These are phyloP conservation scores for Flagelloscypha sp. DNA, from an alignment of 768 basidiomycete genomes.

Conservation along the genomic window DNA sequence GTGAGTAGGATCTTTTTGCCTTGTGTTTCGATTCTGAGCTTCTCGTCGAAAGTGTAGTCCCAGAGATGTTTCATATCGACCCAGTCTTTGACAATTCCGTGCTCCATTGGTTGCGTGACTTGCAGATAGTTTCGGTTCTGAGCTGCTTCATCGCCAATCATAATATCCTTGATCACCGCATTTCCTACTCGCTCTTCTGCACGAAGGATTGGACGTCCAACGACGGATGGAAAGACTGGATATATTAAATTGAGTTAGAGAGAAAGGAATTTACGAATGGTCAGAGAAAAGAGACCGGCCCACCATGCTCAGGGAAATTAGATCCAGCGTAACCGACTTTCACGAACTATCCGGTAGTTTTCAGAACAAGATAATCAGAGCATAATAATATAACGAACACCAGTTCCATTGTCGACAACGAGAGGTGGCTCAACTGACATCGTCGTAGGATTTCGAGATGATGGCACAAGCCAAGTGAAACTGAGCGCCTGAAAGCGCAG, in stretches of 20 bases:
- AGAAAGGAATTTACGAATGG: background rate
- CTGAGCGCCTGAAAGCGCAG: no score
- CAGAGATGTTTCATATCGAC: slow-evolving; percentile 97
- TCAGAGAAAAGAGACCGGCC: slow-evolving; percentile 11
- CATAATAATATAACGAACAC: slow-evolving; percentile 39
- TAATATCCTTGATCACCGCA: slow-evolving; percentile 89
- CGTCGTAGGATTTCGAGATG: slow-evolving; percentile 12
- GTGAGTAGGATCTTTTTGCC: slow-evolving; percentile 90
- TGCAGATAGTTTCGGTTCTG: slow-evolving; percentile 92
- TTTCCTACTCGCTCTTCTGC: slow-evolving; percentile 92
- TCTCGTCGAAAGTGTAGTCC: slow-evolving; percentile 98
- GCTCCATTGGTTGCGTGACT: slow-evolving; percentile 97
- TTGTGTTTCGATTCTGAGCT: slow-evolving; percentile 78
- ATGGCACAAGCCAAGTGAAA: no score
- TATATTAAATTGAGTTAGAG: slow-evolving; percentile 1
- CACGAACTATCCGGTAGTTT: slow-evolving; percentile 51
- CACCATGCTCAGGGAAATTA: slow-evolving; percentile 93
- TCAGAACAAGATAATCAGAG: background rate
- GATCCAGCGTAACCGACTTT: slow-evolving; percentile 88
- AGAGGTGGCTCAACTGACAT: slow-evolving; percentile 39
- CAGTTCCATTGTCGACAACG: slow-evolving; percentile 86
- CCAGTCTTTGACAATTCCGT: slow-evolving; percentile 98
- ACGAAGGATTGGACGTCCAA: slow-evolving; percentile 94
- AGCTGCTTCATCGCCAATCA: slow-evolving; percentile 96
- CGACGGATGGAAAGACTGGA: slow-evolving; percentile 90